These are phyloP conservation scores for Picea mariana DNA, from an alignment of 83 land plant genomes.

Conservation along the genomic window DNA sequence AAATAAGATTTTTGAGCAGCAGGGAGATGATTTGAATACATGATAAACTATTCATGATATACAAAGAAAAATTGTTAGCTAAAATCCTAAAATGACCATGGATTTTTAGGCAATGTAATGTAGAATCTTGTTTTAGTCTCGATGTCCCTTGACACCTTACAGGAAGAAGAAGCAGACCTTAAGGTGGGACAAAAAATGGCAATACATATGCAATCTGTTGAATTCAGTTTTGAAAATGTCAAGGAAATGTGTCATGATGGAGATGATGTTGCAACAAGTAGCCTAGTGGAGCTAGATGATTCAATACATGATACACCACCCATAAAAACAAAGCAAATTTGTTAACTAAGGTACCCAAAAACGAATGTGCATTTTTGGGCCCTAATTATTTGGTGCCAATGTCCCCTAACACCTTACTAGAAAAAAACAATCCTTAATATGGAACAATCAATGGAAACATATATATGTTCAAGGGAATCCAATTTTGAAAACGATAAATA, in stretches of 20 bases:
- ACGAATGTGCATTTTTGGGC: background rate
- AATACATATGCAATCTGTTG: background rate
- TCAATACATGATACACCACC: background rate
- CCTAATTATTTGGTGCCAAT: background rate
- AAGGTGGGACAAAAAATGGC: background rate
- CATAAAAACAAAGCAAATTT: background rate
- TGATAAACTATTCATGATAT: too few relatives aligned
- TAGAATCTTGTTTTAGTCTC: too few relatives aligned
- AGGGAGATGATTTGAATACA: too few relatives aligned
- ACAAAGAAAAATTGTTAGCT: too few relatives aligned
- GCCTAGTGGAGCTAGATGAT: background rate
- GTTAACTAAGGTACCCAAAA: background rate
- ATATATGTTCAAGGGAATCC: background rate
- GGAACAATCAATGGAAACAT: background rate
- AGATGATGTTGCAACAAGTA: background rate
- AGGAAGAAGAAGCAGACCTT: background rate
- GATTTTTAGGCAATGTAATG: too few relatives aligned
- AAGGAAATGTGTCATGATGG: background rate
- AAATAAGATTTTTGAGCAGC: too few relatives aligned
- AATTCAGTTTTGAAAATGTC: background rate
- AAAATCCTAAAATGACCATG: too few relatives aligned
- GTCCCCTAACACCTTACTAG: background rate
- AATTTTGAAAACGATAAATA: background rate
- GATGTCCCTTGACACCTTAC: too few relatives aligned
- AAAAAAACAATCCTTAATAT: background rate